Conservation (phyloP, 2,329 filamentous ascomycete species). For the Pezicula rhizophila region DNA sequence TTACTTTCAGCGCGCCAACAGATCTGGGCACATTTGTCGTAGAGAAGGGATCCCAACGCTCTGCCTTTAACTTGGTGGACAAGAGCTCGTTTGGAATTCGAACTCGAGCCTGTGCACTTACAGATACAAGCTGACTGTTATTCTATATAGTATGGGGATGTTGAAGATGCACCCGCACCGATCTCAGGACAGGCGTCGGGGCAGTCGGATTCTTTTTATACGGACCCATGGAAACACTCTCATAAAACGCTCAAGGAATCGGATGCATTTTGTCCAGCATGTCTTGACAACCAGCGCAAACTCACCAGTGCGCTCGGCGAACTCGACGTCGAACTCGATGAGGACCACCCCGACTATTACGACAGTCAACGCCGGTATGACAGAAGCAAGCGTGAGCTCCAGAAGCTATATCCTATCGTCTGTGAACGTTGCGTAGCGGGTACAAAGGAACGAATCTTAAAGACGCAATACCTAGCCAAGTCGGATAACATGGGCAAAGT, state of each 20-base stretch:
- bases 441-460: slow-evolving; percentile 63
- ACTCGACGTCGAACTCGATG: slow-evolving; percentile 66
- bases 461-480: slow-evolving; percentile 67
- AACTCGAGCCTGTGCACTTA: no score
- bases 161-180: slow-evolving; percentile 74
- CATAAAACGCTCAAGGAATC: slow-evolving; percentile 26
- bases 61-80: no score
- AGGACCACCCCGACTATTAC: slow-evolving; percentile 59
- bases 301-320: slow-evolving; percentile 70
- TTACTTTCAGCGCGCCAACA: neutral
- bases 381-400: slow-evolving; percentile 64
- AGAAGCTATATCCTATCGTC: slow-evolving; percentile 81
- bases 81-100: no score
- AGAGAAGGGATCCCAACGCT: no score
- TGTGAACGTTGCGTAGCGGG: slow-evolving; percentile 74
- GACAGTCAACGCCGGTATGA: slow-evolving; percentile 63
- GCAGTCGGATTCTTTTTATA: slow-evolving; percentile 41
- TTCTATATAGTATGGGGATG: slow-evolving; percentile 65
- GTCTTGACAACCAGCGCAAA: slow-evolving; percentile 83
- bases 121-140: no score
- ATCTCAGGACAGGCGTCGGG: slow-evolving; percentile 41
- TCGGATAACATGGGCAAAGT: slow-evolving; percentile 15
- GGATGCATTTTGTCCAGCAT: slow-evolving; percentile 64
- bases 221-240: slow-evolving; percentile 27
- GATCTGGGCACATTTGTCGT: no score